Evolutionary conservation across 257 asterid genomes (phyloP).

Genomic region (Leptodermis oblonga): DNA sequence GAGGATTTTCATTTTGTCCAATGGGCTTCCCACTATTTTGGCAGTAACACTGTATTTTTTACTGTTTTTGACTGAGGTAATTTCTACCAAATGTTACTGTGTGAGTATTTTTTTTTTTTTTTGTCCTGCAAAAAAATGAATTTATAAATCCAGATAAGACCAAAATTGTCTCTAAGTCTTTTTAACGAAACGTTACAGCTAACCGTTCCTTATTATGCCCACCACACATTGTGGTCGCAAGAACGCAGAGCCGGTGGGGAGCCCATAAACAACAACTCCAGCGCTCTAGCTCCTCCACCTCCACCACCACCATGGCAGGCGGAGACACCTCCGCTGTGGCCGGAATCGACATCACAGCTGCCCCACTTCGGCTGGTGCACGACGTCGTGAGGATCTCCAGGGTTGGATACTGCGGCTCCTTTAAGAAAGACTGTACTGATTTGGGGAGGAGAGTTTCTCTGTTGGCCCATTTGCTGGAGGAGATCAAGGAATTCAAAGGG

Average conservation of each 20-base stretch:
- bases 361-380: slow-evolving; percentile 52
- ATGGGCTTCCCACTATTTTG: no score
- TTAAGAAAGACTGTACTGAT: slow-evolving; percentile 83
- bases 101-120: no score
- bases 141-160: not conserved
- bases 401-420: slow-evolving; percentile 65
- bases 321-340: slow-evolving; percentile 35
- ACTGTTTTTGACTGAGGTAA: no score
- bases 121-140: no score
- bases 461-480: slow-evolving; percentile 75
- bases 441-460: slow-evolving; percentile 72
- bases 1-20: no score
- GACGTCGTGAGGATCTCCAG: slow-evolving; percentile 61
- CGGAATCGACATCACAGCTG: slow-evolving; percentile 9
- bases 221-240: not conserved
- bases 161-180: slow-evolving; percentile 1
- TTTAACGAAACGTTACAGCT: not conserved
- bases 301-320: slow-evolving; percentile 52
- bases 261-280: not conserved
- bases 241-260: not conserved
- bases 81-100: no score
- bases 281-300: slow-evolving; percentile 7
- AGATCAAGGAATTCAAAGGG: slow-evolving; percentile 57
- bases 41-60: no score
- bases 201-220: not conserved